Percentiles rank a stretch among this genome's conserved stretches.
phyloP scores from a whole-genome alignment of 148 eudicot species.

The Oxyria digyna region DNA sequence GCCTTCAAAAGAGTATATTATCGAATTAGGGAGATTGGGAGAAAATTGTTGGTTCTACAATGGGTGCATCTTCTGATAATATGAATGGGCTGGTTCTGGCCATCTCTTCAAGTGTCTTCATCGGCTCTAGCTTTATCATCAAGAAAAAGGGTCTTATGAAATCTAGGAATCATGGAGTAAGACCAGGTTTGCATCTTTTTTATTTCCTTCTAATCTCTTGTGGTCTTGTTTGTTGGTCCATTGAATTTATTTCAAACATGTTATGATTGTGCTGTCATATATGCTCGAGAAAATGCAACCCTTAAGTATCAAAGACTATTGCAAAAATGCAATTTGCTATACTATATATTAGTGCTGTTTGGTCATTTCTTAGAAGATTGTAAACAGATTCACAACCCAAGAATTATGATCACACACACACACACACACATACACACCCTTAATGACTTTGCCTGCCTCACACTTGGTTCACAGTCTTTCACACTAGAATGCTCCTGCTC shows the following conservation, averaged over 20 bases:
- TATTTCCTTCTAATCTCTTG: neutral
- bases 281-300: neutral
- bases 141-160: slow-evolving; percentile 83
- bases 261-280: neutral
- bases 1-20: neutral
- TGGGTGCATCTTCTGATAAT: slow-evolving; percentile 54
- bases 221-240: neutral
- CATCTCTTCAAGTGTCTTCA: slow-evolving; percentile 67
- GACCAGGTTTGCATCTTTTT: slow-evolving; percentile 51
- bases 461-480: too few species aligned
- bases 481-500: too few species aligned
- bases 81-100: slow-evolving; percentile 62
- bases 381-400: too few species aligned
- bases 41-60: neutral
- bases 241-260: neutral
- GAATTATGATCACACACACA: neutral
- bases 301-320: neutral
- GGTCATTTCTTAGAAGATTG: too few species aligned
- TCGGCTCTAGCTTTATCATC: slow-evolving; percentile 85
- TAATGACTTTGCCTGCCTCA: neutral
- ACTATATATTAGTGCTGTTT: neutral
- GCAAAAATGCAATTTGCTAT: neutral
- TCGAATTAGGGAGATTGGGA: neutral
- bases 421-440: neutral
- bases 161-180: slow-evolving; percentile 50